phyloP scores from a whole-genome alignment of 2,329 filamentous ascomycete genomes.

The Plectosphaerella sp. region DNA sequence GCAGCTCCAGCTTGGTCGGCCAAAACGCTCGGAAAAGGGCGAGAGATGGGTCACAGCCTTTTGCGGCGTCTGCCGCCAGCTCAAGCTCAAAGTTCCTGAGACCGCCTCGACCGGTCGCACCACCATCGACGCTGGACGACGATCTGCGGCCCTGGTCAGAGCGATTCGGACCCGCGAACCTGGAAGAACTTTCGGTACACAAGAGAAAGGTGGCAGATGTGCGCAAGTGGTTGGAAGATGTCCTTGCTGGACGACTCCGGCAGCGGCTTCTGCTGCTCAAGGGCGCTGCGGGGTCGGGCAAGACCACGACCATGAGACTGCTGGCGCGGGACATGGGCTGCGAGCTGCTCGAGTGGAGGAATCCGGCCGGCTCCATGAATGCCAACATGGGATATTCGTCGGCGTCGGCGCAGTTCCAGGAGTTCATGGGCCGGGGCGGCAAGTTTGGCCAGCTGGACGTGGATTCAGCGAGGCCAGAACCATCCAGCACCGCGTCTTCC shows the following conservation, averaged over 20 bases:
- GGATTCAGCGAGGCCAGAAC: slow-evolving; percentile 20
- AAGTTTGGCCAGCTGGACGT: slow-evolving; percentile 69
- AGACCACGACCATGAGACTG: slow-evolving; percentile 80
- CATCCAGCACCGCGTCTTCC: slow-evolving; percentile 13
- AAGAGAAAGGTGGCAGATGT: slow-evolving; percentile 92
- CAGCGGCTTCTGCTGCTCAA: slow-evolving; percentile 81
- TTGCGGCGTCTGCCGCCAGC: slow-evolving; percentile 9
- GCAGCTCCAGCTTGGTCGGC: slow-evolving; percentile 50
- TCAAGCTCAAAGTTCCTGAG: slow-evolving; percentile 50
- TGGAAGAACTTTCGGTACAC: slow-evolving; percentile 88
- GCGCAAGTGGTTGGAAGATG: slow-evolving; percentile 73
- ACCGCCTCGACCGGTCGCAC: slow-evolving; percentile 28
- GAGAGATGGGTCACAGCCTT: not conserved
- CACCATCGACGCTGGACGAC: slow-evolving; percentile 30
- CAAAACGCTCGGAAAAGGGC: slow-evolving; percentile 45
- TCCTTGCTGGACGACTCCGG: slow-evolving; percentile 58
- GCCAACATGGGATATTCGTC: slow-evolving; percentile 62
- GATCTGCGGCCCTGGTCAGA: slow-evolving; percentile 82
- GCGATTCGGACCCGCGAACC: slow-evolving; percentile 66
- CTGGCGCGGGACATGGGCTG: slow-evolving; percentile 74
- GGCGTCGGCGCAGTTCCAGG: slow-evolving; percentile 78
- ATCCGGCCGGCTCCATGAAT: slow-evolving; percentile 61
- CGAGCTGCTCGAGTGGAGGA: slow-evolving; percentile 85
- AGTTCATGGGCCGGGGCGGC: slow-evolving; percentile 79
- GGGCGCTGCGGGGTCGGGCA: slow-evolving; percentile 85